Conservation (phyloP, 768 basidiomycete genomes). For the Tremella mesenterica region DNA sequence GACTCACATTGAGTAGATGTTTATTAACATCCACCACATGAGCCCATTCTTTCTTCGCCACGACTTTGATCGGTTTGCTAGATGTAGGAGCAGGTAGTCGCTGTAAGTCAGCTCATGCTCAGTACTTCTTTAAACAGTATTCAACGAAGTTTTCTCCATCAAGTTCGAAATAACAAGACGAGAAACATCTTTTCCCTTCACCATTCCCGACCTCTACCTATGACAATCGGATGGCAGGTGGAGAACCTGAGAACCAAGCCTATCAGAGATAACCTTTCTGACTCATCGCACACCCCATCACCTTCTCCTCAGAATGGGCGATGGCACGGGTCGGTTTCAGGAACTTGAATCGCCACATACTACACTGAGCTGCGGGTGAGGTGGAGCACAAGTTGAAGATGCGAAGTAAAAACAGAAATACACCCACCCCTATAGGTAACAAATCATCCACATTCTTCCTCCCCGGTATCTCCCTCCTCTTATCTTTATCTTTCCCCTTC, state of each 20-base stretch:
- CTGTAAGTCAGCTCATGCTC: constrained; percentile 6
- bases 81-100: constrained; percentile 38
- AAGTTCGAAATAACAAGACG: constrained; percentile 45
- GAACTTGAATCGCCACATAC: too few relatives aligned
- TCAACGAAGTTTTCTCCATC: background rate
- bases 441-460: constrained; percentile 64
- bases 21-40: constrained; percentile 91
- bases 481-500: constrained; percentile 8
- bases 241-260: too few relatives aligned
- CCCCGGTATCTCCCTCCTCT: constrained; percentile 38
- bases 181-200: too few relatives aligned
- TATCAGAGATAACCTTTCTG: too few relatives aligned
- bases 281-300: too few relatives aligned
- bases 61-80: constrained; percentile 30
- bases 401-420: constrained; percentile 41
- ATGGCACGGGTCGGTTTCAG: too few relatives aligned
- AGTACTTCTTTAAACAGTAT: too few relatives aligned
- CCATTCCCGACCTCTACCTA: too few relatives aligned
- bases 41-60: constrained; percentile 85
- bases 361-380: too few relatives aligned
- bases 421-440: constrained; percentile 52
- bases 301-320: too few relatives aligned
- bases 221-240: too few relatives aligned
- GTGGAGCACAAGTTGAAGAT: too few relatives aligned
- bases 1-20: constrained; percentile 60